A percentile compares a stretch with the other conserved stretches of the same genome.
These are phyloP conservation scores for Fusarium nanum DNA, from an alignment of 2,329 filamentous ascomycete genomes.

Conservation along the genomic window DNA sequence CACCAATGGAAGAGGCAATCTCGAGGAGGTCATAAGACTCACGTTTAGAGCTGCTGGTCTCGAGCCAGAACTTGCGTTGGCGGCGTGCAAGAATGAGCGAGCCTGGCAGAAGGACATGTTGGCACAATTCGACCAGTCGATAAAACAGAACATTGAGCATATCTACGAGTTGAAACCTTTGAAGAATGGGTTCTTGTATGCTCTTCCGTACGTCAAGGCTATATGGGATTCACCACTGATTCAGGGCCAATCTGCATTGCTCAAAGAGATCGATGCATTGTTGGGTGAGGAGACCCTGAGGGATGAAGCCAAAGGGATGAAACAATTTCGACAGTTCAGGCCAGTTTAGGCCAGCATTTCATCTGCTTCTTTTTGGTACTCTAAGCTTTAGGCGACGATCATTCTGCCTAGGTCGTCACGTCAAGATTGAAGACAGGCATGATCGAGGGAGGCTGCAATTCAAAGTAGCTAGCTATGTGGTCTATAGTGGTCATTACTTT, in stretches of 20 bases:
- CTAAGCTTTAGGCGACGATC: not conserved
- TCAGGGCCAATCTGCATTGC: not conserved
- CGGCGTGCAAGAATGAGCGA: fast-evolving
- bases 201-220: fast-evolving
- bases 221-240: not conserved
- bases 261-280: not conserved
- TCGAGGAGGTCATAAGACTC: not conserved
- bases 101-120: fast-evolving
- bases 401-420: not conserved
- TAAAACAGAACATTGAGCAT: not conserved
- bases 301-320: not conserved
- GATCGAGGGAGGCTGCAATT: not conserved
- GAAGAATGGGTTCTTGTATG: fast-evolving
- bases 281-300: not conserved
- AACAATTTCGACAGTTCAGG: not conserved
- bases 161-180: fast-evolving
- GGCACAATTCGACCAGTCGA: not conserved
- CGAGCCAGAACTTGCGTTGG: fast-evolving
- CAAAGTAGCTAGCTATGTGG: not conserved
- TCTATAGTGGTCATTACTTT: not conserved
- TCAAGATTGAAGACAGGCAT: fast-evolving
- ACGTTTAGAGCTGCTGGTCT: not conserved
- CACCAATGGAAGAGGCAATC: not conserved
- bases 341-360: fast-evolving
- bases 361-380: not conserved